phyloP scores from a whole-genome alignment of 2,329 filamentous ascomycete species.

The Colletotrichum australisinense region DNA sequence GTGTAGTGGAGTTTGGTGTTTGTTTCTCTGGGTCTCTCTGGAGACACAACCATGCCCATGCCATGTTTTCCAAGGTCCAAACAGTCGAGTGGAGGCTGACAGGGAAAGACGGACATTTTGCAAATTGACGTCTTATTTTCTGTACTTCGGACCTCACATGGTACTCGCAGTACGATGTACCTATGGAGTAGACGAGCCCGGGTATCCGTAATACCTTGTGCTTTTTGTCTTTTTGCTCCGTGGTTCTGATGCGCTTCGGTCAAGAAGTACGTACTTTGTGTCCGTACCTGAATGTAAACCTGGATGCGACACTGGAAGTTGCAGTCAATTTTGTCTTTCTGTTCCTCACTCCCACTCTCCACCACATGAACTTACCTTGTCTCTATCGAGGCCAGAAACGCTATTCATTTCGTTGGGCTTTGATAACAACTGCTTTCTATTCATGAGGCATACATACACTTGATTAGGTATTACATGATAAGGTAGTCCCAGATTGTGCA shows the following conservation, averaged over 20 bases:
- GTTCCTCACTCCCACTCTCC: neutral
- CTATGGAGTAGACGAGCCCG: no score
- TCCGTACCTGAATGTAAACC: neutral
- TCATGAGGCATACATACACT: no score
- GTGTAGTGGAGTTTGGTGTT: constrained; percentile 16
- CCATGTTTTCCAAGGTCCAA: constrained; percentile 23
- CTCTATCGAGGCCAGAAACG: neutral
- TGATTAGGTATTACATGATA: no score
- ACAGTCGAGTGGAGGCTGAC: constrained; percentile 18
- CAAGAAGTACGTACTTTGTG: neutral
- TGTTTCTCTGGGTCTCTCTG: constrained; percentile 17
- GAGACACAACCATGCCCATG: constrained; percentile 21
- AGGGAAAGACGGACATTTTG: constrained; percentile 1
- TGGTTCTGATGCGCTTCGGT: neutral
- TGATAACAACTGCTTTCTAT: neutral
- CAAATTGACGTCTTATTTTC: constrained; percentile 2
- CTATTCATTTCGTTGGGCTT: neutral
- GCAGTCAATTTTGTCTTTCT: neutral
- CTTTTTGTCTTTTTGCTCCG: neutral
- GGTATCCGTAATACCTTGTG: no score
- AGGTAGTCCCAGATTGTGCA: no score
- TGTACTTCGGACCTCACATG: neutral
- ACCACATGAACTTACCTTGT: neutral
- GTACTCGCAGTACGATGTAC: no score
- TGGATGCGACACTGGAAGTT: neutral